These are phyloP conservation scores for Coprinopsis marcescibilis DNA, from an alignment of 768 basidiomycete species.

Conservation along the genomic window DNA sequence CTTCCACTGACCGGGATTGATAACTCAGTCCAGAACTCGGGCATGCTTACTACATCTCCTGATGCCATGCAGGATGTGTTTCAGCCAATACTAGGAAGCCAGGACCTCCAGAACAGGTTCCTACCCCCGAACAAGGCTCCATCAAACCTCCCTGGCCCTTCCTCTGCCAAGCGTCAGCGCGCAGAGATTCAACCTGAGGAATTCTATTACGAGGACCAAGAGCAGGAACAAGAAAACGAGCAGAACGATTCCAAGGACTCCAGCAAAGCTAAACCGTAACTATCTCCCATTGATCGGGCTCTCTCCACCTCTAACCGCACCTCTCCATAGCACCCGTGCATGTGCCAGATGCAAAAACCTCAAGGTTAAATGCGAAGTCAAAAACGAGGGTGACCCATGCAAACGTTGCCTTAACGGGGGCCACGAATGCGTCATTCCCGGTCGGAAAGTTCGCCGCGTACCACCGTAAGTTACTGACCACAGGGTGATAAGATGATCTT, in stretches of 20 bases:
- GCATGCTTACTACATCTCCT: slow-evolving; percentile 20
- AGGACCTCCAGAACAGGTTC: slow-evolving; percentile 6
- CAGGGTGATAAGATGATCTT: not conserved
- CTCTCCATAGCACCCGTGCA: slow-evolving; percentile 42
- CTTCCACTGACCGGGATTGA: slow-evolving; percentile 10
- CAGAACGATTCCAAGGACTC: slow-evolving; percentile 29
- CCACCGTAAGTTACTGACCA: slow-evolving; percentile 55
- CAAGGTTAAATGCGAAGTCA: slow-evolving; percentile 76
- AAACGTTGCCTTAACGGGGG: slow-evolving; percentile 67
- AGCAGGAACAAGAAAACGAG: slow-evolving; percentile 19
- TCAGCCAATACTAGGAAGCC: slow-evolving; percentile 14
- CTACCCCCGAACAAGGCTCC: not conserved
- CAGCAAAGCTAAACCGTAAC: slow-evolving; percentile 40
- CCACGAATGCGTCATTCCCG: slow-evolving; percentile 75
- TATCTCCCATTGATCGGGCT: slow-evolving; percentile 12
- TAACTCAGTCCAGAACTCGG: slow-evolving; percentile 9
- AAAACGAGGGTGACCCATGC: slow-evolving; percentile 65
- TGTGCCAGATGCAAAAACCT: slow-evolving; percentile 65
- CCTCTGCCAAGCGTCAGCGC: slow-evolving; percentile 34
- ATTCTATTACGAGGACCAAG: slow-evolving; percentile 27
- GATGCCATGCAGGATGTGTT: slow-evolving; percentile 23
- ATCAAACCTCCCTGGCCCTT: slow-evolving; percentile 15
- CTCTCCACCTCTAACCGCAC: slow-evolving; percentile 8
- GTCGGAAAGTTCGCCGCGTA: slow-evolving; percentile 72
- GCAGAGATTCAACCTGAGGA: slow-evolving; percentile 19